These are phyloP conservation scores for Austroboletus niveus DNA, from an alignment of 1,284 basidiomycete genomes.

Conservation along the genomic window DNA sequence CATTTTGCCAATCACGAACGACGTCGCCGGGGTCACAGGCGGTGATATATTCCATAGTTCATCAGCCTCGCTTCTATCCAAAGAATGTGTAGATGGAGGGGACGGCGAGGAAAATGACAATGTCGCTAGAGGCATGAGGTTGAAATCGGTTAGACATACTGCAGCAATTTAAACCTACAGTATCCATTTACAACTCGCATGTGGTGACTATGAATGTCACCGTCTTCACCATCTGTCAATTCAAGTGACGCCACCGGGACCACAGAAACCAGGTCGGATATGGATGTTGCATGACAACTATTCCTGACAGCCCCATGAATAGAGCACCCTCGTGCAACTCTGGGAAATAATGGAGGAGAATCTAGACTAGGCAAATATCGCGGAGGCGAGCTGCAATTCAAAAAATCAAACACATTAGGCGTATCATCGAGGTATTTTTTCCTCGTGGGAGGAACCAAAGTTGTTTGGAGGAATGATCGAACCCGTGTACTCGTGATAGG, in stretches of 20 bases:
- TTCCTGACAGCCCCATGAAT: not conserved
- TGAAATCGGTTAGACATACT: constrained; percentile 5
- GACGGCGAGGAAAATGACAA: constrained; percentile 33
- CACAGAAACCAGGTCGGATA: constrained; percentile 17
- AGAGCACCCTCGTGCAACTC: constrained; percentile 18
- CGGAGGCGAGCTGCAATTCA: constrained; percentile 28
- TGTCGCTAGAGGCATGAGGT: constrained; percentile 14
- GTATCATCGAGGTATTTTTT: constrained; percentile 4
- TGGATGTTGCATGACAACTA: constrained; percentile 1
- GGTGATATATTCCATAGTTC: constrained; percentile 46
- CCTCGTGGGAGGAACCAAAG: constrained; percentile 2
- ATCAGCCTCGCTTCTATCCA: constrained; percentile 39
- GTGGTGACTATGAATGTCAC: constrained; percentile 43
- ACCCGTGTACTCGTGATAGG: constrained; percentile 22
- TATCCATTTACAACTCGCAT: constrained; percentile 58
- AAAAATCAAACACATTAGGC: constrained; percentile 33
- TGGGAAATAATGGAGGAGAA: constrained; percentile 49
- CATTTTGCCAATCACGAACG: constrained; percentile 40
- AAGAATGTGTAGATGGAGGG: constrained; percentile 35
- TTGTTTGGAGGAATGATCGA: constrained; percentile 22
- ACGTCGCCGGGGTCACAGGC: constrained; percentile 29
- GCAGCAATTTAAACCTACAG: constrained; percentile 39
- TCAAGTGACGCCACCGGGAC: constrained; percentile 18
- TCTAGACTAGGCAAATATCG: constrained; percentile 28
- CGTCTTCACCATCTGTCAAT: constrained; percentile 37